These are phyloP conservation scores for Aspergillus sp. DNA, from an alignment of 2,329 filamentous ascomycete genomes.

Conservation along the genomic window DNA sequence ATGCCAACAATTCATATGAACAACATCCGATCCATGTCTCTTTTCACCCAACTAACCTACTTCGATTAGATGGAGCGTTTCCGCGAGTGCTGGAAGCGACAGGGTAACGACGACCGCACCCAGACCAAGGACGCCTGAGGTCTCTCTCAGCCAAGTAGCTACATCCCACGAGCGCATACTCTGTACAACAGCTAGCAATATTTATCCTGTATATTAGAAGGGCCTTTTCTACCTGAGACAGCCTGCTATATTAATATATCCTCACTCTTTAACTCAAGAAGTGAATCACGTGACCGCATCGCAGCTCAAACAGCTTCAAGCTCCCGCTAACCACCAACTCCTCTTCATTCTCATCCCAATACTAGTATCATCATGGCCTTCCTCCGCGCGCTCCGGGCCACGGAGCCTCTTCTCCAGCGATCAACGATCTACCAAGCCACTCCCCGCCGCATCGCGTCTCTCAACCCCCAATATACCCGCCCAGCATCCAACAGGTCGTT, in stretches of 20 bases:
- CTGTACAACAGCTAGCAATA: constrained; percentile 9
- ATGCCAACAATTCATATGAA: neutral
- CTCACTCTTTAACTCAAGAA: neutral
- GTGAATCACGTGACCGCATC: constrained; percentile 27
- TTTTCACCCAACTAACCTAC: neutral
- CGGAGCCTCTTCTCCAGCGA: constrained; percentile 19
- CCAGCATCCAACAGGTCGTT: constrained; percentile 9
- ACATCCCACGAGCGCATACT: neutral
- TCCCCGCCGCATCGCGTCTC: neutral
- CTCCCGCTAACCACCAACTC: neutral
- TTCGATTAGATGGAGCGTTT: constrained; percentile 78
- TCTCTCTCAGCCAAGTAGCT: neutral
- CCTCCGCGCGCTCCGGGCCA: constrained; percentile 20
- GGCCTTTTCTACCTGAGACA: neutral
- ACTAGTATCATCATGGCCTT: constrained; percentile 21
- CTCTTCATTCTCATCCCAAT: neutral
- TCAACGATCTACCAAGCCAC: neutral
- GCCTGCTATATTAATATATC: neutral
- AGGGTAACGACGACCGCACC: constrained; percentile 84
- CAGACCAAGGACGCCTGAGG: constrained; percentile 65
- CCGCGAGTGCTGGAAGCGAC: constrained; percentile 84
- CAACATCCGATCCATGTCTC: neutral
- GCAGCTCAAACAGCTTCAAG: constrained; percentile 10
- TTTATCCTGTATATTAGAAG: constrained; percentile 11
- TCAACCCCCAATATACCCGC: neutral